Percentiles rank a stretch among this genome's conserved stretches.
Conservation (phyloP, 192 early-diverging fungal species). For the Backusella psychrophila region DNA sequence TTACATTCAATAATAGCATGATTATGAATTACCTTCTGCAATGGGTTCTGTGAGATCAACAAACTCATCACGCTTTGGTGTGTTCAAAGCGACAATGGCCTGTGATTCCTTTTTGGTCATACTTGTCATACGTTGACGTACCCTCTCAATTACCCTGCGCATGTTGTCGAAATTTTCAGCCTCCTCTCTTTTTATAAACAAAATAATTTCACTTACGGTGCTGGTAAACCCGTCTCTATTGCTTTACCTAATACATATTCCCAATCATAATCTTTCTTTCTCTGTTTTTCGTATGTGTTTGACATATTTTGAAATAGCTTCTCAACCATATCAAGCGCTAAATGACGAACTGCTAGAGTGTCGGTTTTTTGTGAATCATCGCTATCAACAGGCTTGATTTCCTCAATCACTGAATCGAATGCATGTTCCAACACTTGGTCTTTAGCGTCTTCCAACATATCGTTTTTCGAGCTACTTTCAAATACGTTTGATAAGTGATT, state of each 20-base stretch:
- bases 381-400: neutral
- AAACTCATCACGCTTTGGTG: neutral
- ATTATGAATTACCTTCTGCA: neutral
- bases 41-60: neutral
- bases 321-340: neutral
- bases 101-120: neutral
- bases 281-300: neutral
- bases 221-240: neutral
- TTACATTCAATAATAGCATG: too few relatives aligned
- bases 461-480: neutral
- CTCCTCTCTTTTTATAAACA: neutral
- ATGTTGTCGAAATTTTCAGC: neutral
- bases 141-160: neutral
- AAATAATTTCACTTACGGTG: neutral
- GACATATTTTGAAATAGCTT: neutral
- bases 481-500: too few relatives aligned
- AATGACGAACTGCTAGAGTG: neutral
- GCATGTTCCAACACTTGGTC: neutral
- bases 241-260: neutral
- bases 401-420: neutral
- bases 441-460: neutral
- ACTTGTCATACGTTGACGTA: neutral
- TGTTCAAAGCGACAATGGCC: neutral
- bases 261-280: neutral
- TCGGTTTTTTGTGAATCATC: neutral